Evolutionary conservation across 1,139 yeast species (phyloP), one percentile per base, ranked within the genome.

Genomic region (Zygoascus meyerae): DNA sequence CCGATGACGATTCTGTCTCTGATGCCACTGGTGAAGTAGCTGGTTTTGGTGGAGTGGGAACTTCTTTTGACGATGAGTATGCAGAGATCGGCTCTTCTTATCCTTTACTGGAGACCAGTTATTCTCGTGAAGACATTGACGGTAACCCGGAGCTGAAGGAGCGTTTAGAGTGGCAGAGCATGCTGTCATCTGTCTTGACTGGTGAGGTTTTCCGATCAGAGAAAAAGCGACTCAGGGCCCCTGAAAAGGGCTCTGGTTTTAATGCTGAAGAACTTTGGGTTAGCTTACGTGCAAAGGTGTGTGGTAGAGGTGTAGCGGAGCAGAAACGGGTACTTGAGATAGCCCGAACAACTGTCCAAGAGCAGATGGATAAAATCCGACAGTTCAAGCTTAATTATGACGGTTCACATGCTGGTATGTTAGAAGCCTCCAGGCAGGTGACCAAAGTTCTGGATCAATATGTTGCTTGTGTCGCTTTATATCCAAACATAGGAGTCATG

Each of bases 161-260:
- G 62, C 72, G 98, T 43, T 72, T 90, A 26, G 97, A 90, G 67
- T 92, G 98, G 98, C 97, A 92, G 64, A 79, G 94, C 0, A 87
- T 92, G 96, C 72, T 92, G 41, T 77, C 86, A 2, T 78, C 92
- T 3, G 98, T 92, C 2, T 73, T 92, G 34, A 90, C 95, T 2
- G 97, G 98, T 53, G 98, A 92, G 62, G 95, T 92, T 42, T 89
- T 92, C 16, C 77, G 83, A 36, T 84, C 95, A 9, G 98, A 92
- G 63, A 92, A 90, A 67, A 83, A 94, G 2, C 83, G 90, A 60
- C 73, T 92, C 46, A 69, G 40, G 72, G 64, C 67, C 58, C 69
- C 70, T 48, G 61, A 58, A 12, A 55, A 57, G 12, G 59, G 56
- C 18, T 59, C 56, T 31, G 54, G 58, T 28, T 48, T 59, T 31